Conservation (phyloP, 257 asterid genomes). For the Solanum appendiculatum region DNA sequence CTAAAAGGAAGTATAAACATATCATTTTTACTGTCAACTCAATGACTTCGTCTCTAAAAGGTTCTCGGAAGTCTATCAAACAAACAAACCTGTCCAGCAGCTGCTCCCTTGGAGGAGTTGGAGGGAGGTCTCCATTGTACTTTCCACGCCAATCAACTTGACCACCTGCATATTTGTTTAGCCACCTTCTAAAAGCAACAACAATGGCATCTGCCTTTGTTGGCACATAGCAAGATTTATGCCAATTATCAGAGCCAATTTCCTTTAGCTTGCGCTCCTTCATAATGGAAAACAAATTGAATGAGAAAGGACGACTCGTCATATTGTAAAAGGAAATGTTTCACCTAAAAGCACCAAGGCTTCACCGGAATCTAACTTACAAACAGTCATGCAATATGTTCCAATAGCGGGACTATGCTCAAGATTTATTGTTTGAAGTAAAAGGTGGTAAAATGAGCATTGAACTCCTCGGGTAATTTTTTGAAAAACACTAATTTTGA, state of each 20-base stretch:
- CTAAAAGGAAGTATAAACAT: conserved; percentile 19
- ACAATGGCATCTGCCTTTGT: conserved; percentile 55
- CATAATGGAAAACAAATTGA: background rate
- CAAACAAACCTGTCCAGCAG: conserved; percentile 45
- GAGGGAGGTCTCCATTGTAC: conserved; percentile 37
- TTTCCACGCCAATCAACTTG: conserved; percentile 56
- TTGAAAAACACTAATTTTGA: background rate
- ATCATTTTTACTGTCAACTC: background rate
- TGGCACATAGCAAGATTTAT: conserved; percentile 57
- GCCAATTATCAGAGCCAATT: conserved; percentile 53
- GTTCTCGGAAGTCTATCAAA: background rate
- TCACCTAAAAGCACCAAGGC: background rate
- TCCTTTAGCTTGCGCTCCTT: conserved; percentile 54
- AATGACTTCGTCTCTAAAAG: background rate
- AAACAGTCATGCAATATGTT: background rate
- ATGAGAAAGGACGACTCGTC: background rate
- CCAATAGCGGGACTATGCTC: background rate
- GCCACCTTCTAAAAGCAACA: conserved; percentile 54
- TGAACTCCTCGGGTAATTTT: background rate
- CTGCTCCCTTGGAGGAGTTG: conserved; percentile 64
- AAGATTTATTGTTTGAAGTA: background rate
- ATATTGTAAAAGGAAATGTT: background rate
- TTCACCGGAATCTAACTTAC: background rate
- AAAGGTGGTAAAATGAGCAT: background rate
- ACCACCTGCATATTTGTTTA: conserved; percentile 60